Evolutionary conservation across 768 basidiomycete genomes (phyloP).

Genomic region (Russula earlei): DNA sequence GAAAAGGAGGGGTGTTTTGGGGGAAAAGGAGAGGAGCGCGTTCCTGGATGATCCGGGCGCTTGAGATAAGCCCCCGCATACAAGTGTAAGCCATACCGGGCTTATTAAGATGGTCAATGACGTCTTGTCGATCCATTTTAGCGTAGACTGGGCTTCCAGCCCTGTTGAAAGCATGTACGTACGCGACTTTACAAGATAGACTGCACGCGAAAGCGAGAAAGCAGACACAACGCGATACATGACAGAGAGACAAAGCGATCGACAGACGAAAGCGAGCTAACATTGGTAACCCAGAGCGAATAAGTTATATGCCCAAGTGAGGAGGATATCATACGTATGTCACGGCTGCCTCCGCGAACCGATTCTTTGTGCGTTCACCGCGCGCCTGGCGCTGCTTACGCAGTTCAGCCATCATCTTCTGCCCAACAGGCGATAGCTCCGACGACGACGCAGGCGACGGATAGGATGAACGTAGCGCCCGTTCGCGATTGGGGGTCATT

Average conservation of each 20-base stretch:
- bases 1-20: too few relatives aligned
- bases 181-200: not conserved
- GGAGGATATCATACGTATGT: not conserved
- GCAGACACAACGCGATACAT: not conserved
- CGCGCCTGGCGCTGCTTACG: slow-evolving; percentile 32
- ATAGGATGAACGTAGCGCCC: slow-evolving; percentile 28
- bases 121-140: not conserved
- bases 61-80: too few relatives aligned
- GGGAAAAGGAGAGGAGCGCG: too few relatives aligned
- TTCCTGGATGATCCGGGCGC: too few relatives aligned
- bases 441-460: slow-evolving; percentile 64
- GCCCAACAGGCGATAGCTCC: slow-evolving; percentile 61
- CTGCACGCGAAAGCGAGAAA: not conserved
- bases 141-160: not conserved
- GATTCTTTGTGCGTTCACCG: slow-evolving; percentile 4
- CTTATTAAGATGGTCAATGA: too few relatives aligned
- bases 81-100: too few relatives aligned
- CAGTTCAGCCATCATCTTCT: slow-evolving; percentile 57
- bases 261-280: not conserved
- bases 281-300: slow-evolving; percentile 1
- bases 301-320: slow-evolving; percentile 15
- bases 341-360: not conserved
- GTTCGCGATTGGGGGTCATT: slow-evolving; percentile 38
- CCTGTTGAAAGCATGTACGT: not conserved
- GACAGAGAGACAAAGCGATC: not conserved